These are phyloP conservation scores for Ilex aquifolium DNA, from an alignment of 257 asterid genomes.

Conservation along the genomic window DNA sequence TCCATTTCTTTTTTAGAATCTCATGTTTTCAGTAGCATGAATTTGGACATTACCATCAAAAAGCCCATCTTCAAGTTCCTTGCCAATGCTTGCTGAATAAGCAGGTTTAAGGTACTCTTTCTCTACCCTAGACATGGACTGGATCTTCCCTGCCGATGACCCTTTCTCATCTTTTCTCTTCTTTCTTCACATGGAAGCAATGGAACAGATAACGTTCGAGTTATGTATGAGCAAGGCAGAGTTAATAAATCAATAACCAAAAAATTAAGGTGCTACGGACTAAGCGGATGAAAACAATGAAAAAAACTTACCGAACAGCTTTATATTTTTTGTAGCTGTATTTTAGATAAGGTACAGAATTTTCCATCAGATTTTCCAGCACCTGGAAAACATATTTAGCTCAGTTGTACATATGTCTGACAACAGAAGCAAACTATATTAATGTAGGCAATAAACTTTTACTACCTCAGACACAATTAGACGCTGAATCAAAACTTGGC, in stretches of 20 bases:
- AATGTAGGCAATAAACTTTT: conserved; percentile 4
- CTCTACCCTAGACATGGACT: conserved; percentile 64
- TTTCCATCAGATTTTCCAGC: conserved; percentile 78
- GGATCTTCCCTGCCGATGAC: conserved; percentile 35
- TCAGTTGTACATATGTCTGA: conserved; percentile 4
- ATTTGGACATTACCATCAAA: conserved; percentile 67
- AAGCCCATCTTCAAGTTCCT: conserved; percentile 91
- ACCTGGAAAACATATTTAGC: conserved; percentile 43
- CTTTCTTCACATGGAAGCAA: conserved; percentile 40
- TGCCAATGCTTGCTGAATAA: conserved; percentile 81
- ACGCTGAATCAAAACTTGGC: conserved; percentile 79
- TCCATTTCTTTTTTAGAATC: too few relatives aligned
- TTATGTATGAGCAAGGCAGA: conserved; percentile 1
- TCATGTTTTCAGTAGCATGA: background rate
- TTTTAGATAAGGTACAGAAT: conserved; percentile 75
- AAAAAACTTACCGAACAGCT: conserved; percentile 53
- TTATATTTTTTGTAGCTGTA: conserved; percentile 72
- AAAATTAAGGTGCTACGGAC: background rate
- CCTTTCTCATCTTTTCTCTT: conserved; percentile 52
- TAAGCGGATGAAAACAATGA: background rate
- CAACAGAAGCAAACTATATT: background rate
- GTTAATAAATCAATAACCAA: background rate
- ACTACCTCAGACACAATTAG: conserved; percentile 78
- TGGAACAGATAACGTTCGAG: conserved; percentile 12
- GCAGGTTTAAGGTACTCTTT: conserved; percentile 84